Evolutionary conservation across 306 rosid species (phyloP).

Genomic region (Potentilla sterilis): DNA sequence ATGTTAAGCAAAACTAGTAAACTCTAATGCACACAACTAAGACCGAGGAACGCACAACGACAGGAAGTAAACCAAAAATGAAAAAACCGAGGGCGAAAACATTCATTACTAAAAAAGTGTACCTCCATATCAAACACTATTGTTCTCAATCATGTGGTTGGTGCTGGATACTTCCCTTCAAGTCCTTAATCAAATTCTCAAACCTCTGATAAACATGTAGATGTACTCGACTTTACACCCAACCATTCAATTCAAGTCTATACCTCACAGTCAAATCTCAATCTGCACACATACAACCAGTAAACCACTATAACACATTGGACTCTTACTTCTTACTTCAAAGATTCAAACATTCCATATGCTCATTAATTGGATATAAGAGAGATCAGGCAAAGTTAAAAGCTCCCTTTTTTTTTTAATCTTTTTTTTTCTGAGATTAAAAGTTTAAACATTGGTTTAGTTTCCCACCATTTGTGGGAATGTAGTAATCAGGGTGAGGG

Average conservation of each 20-base stretch:
- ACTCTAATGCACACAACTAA: background rate
- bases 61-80: background rate
- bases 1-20: too few species aligned
- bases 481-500: background rate
- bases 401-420: too few species aligned
- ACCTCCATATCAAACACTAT: slow-evolving; percentile 18
- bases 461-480: slow-evolving; percentile 1
- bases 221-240: background rate
- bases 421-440: background rate
- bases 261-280: background rate
- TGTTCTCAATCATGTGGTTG: slow-evolving; percentile 8
- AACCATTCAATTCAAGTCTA: background rate
- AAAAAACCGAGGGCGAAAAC: background rate
- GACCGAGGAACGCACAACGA: background rate
- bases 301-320: background rate
- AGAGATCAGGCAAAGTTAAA: too few species aligned
- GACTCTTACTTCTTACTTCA: background rate
- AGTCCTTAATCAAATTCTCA: background rate
- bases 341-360: background rate
- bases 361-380: background rate
- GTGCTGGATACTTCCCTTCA: slow-evolving; percentile 11
- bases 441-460: background rate
- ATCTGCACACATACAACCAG: background rate
- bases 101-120: background rate
- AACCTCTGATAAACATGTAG: background rate